These are phyloP conservation scores for Brassica napus DNA, from an alignment of 345 rosid genomes.

Conservation along the genomic window DNA sequence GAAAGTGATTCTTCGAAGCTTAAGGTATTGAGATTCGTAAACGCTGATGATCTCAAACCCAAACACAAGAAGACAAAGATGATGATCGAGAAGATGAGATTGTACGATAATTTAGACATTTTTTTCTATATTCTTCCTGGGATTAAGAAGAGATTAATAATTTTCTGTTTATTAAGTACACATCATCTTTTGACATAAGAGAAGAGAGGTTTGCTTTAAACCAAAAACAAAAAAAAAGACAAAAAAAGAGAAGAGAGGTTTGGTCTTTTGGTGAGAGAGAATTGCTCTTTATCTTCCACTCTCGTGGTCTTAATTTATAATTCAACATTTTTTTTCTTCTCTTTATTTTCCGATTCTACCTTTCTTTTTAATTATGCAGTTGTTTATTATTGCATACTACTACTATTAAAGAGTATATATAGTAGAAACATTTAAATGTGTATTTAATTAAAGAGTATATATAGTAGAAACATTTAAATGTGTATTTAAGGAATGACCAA, in stretches of 20 bases:
- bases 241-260: background rate
- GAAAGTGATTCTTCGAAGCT: constrained; percentile 76
- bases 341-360: constrained; percentile 20
- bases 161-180: constrained; percentile 5
- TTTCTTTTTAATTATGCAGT: background rate
- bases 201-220: background rate
- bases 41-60: constrained; percentile 35
- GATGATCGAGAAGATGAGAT: constrained; percentile 8
- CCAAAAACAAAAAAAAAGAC: background rate
- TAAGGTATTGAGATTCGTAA: constrained; percentile 58
- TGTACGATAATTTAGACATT: constrained; percentile 20
- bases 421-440: background rate
- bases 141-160: background rate
- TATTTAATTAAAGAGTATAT: background rate
- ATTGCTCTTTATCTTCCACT: constrained; percentile 35
- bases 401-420: too few relatives aligned
- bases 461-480: background rate
- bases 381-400: background rate
- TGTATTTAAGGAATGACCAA: background rate
- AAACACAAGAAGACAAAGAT: constrained; percentile 5
- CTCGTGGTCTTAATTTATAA: constrained; percentile 27
- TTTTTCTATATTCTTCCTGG: constrained; percentile 9
- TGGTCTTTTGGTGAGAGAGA: constrained; percentile 22
- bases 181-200: constrained; percentile 13
- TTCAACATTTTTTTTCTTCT: background rate